Evolutionary conservation across 108 stramenopile genomes (phyloP), one percentile per base, ranked within the genome.

Genomic region (Nitzschia putrida): DNA sequence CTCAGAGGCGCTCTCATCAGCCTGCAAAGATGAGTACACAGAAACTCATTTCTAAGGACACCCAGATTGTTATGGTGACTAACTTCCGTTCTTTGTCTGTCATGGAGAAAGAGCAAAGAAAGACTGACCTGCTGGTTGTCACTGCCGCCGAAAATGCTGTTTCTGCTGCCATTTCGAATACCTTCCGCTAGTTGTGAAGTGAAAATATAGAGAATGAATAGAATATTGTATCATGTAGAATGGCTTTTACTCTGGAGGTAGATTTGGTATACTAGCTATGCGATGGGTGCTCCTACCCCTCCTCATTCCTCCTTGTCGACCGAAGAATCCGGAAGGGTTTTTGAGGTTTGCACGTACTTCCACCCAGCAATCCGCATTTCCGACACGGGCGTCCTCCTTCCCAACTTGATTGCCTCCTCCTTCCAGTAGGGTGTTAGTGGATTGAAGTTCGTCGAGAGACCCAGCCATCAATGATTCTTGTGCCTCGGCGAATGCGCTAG

Each of bases 301-400:
- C 3, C 44, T 22, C 20, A 18, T 57, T 9, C 23, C 42, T 20
- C 53, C 52, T 23, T 75, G 66, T n/a, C 65, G 37, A 18, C 76
- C 73, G 13, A 89, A 66, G 64, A 81, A 90, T 1, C 89, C 89
- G 8, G 52, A 40, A 10, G 92, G 92, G 18, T 67, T 67, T 55
- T 86, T 89, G 12, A 90, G 45, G 79, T 88, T 93, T 3, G 89
- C 83, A 18, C 89, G 74, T n/a, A 88, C 72, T 74, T 93, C 92
- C 0, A 93, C 80, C 92, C 92, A 93, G 57, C 92, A 93, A 73
- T 93, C 92, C 9, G 78, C 81, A 13, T 74, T 53, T 43, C 57
- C 60, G 64, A 42, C 41, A 38, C 51, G 47, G 12, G 51, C 38
- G 50, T 76, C 81, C 22, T 68, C 67, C 45, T 66, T 59, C 3